Evolutionary conservation across 148 eudicot species (phyloP), one percentile per base, ranked within the genome.

Genomic region (Diospyros kaki): DNA sequence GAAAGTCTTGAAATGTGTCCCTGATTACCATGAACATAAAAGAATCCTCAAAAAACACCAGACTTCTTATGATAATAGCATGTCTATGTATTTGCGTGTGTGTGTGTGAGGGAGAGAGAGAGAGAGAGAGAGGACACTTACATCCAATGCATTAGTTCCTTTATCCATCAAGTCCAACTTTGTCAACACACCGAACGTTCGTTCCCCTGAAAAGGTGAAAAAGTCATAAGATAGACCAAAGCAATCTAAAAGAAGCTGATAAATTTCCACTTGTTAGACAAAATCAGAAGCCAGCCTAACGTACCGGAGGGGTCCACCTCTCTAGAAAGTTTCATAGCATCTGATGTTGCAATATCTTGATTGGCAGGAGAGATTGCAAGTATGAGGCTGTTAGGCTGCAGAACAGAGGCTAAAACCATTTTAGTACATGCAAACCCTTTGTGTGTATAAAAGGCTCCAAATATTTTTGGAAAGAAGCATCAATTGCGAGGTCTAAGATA

Each of bases 71-170:
- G 64, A 42, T 54, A 13, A 40, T 39, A 63, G 42, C 6, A 75
- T 6, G 46, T 17, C 38, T 51, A 38, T 28, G 28, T 28, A 28
- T 28, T 28, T 28, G 28, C 0, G 28, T 28, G 28, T 28, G 28
- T 28, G 28, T 28, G 28, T 28, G 28, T 28, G 28, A n/a, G n/a
- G n/a, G n/a, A n/a, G n/a, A n/a, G n/a, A n/a, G 17, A 28, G 72
- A 82, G 63, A 61, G 46, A 55, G 39, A 13, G 58, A 50, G 53
- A 73, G 52, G 40, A 60, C 62, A 75, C 81, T 45, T 86, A 93
- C 98, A 69, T 93, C 98, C 64, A 91, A 76, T 15, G 98, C 98
- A 84, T 93, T 87, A 58, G 98, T 93, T 75, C 98, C 98, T 84
- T 88, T 93, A 73, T 93, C 98, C 98, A 93, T 93, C 75, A 93